Base-by-base conservation (phyloP, 2,329 filamentous ascomycete species). In the Hymenoscyphus infarciens region DNA sequence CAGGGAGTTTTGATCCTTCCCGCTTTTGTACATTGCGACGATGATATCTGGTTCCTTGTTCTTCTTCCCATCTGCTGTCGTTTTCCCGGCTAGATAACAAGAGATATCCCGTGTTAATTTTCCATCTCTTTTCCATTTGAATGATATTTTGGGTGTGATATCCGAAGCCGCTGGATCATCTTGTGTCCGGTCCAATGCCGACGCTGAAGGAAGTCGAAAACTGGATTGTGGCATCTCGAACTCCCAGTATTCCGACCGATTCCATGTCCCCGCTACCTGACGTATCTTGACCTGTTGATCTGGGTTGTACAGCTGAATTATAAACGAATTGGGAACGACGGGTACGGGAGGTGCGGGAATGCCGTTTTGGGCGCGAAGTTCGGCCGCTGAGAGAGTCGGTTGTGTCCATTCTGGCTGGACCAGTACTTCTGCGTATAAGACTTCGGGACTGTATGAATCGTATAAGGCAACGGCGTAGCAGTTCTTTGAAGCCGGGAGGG, bases 31-130 rank as follows among this genome's bases (percentile, higher is more conserved):
- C 70, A 98, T 83, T 2, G 92, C 92, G n/a, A 98, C 83, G 0
- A 92, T 93, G 69, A 98, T 98, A 76, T 98, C 95, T 0, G 95
- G 94, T 74, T 99, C 95, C 74, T 91, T 94, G 78, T 82, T 90
- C 80, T 91, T 91, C 76, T 88, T 91, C 25, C 84, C 86, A 33
- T 84, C 85, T 0, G 89, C 84, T 39, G 38, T 53, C 13, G 86
- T 89, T 74, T 87, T 90, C 16, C 94, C 93, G 0, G 88, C 90
- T 78, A 97, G 82, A 75, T 89, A 92, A 76, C 93, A 97, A 1
- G 90, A 92, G 80, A 97, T 86, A 72, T 97, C 92, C 77, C 90
- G 95, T 63, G 87, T 90, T 61, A 97, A 78, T 67, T 92, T 89
- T 66, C 92, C 88, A 75, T 97, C 94, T 71, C 88, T 89, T 75